Conservation (phyloP, 2,329 filamentous ascomycete genomes). For the Cladosporium oxysporum region DNA sequence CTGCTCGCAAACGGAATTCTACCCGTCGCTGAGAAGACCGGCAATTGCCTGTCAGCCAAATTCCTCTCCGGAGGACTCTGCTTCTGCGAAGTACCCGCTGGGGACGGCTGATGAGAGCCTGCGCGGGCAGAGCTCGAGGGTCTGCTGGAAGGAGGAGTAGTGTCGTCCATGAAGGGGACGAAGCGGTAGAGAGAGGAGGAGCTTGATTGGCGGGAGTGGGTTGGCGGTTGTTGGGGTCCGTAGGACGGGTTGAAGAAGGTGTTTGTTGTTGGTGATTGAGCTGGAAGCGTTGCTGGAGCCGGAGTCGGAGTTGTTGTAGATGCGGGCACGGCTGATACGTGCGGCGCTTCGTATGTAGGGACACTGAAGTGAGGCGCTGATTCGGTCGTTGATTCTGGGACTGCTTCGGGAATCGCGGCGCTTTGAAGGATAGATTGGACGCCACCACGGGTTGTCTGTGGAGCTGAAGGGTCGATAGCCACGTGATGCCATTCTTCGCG, state of each 20-base stretch:
- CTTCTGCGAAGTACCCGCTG: not conserved
- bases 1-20: conserved; percentile 34
- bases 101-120: not conserved
- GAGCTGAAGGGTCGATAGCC: not conserved
- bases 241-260: not conserved
- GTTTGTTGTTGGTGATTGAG: not conserved
- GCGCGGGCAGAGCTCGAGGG: not conserved
- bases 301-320: not conserved
- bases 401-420: not conserved
- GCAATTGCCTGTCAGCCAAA: conserved; percentile 23
- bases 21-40: conserved; percentile 36
- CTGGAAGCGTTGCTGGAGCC: not conserved
- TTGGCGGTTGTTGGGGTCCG: not conserved
- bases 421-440: not conserved
- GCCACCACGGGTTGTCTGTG: not conserved
- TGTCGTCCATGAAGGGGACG: conserved; percentile 18
- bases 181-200: conserved; percentile 18
- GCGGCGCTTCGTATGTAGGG: not conserved
- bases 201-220: conserved; percentile 21
- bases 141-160: conserved; percentile 1
- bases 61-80: not conserved
- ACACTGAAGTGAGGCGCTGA: not conserved
- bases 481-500: not conserved
- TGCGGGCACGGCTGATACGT: not conserved
- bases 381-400: not conserved